Percentiles rank a stretch among this genome's conserved stretches.
Conservation (phyloP, 768 basidiomycete species). For the Tulasnella sp. region DNA sequence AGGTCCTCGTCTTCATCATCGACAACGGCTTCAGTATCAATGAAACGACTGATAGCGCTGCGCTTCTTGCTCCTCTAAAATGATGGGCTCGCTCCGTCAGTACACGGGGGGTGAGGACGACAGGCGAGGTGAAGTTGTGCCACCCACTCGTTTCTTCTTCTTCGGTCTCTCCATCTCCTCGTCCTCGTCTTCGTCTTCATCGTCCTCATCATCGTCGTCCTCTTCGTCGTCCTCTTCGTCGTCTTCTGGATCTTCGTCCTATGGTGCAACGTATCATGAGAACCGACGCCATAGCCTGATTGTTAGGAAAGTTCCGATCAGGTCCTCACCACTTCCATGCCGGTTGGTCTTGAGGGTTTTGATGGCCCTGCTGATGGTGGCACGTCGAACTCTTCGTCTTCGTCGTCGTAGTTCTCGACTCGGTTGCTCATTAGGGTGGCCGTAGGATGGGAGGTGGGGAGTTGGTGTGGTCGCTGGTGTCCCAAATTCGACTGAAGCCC, state of each 20-base stretch:
- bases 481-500: not conserved
- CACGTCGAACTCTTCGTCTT: conserved; percentile 28
- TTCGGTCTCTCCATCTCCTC: conserved; percentile 41
- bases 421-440: conserved; percentile 42
- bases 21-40: conserved; percentile 94
- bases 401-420: conserved; percentile 38
- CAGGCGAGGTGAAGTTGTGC: not conserved
- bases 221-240: conserved; percentile 42
- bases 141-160: conserved; percentile 59
- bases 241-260: conserved; percentile 34
- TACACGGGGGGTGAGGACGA: conserved; percentile 12
- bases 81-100: conserved; percentile 35
- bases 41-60: conserved; percentile 67
- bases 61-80: conserved; percentile 44
- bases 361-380: not conserved
- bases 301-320: not conserved
- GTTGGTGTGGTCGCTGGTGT: conserved; percentile 11
- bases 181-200: conserved; percentile 54
- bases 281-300: not conserved
- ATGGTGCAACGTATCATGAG: not conserved
- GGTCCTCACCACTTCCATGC: not conserved
- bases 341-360: not conserved
- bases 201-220: conserved; percentile 55
- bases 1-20: conserved; percentile 96
- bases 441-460: not conserved